Conservation (phyloP, 2,329 filamentous ascomycete genomes). For the Metarhizium humberi region DNA sequence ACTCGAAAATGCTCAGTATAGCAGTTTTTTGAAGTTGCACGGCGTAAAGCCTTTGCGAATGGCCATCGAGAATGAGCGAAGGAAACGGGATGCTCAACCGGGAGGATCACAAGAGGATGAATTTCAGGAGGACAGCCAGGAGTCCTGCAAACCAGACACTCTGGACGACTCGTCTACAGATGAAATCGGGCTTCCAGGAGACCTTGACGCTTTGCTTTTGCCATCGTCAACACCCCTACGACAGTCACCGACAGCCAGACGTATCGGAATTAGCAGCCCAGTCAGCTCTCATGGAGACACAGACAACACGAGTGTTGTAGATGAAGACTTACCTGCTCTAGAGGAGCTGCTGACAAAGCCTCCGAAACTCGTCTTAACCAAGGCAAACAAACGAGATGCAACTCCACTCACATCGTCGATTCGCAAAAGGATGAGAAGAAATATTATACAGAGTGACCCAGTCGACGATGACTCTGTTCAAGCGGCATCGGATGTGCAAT, state of each 20-base stretch:
- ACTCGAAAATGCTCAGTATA: conserved; percentile 46
- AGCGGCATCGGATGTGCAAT: background rate
- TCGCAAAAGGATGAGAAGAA: conserved; percentile 21
- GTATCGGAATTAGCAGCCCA: conserved; percentile 22
- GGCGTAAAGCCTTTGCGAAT: conserved; percentile 44
- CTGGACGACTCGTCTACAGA: conserved; percentile 22
- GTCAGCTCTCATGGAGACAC: conserved; percentile 25
- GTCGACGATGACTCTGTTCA: conserved; percentile 10
- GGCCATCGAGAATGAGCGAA: conserved; percentile 18
- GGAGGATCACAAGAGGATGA: conserved; percentile 45
- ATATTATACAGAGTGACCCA: conserved; percentile 22
- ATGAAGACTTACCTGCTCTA: conserved; percentile 28
- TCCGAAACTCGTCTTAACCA: conserved; percentile 8
- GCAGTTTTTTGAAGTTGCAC: conserved; percentile 41
- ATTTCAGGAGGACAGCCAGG: conserved; percentile 43
- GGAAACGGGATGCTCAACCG: conserved; percentile 34
- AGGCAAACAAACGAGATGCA: conserved; percentile 13
- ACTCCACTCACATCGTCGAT: conserved; percentile 16
- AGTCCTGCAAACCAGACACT: conserved; percentile 19
- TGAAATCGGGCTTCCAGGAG: conserved; percentile 10
- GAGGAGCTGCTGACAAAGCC: conserved; percentile 21
- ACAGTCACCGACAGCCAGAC: conserved; percentile 16
- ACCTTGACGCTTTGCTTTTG: conserved; percentile 12
- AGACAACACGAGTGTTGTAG: conserved; percentile 26
- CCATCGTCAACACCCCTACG: conserved; percentile 20